These are phyloP conservation scores for Phanerochaete carnosa DNA, from an alignment of 768 basidiomycete species.

Conservation along the genomic window DNA sequence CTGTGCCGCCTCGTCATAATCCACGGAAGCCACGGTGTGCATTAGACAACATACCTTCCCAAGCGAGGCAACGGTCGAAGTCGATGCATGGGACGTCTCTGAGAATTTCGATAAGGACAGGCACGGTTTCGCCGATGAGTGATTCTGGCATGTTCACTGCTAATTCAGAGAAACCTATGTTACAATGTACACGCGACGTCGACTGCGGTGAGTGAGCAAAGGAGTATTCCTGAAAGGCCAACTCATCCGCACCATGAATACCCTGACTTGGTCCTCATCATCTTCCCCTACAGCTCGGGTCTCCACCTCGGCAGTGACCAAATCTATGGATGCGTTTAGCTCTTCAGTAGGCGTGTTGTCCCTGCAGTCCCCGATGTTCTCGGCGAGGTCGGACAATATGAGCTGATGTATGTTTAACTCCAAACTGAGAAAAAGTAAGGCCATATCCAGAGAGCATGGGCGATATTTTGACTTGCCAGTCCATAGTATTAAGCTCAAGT, in stretches of 20 bases:
- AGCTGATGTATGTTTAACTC: conserved; percentile 77
- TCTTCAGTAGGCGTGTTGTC: conserved; percentile 29
- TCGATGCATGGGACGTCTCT: conserved; percentile 71
- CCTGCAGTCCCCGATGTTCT: conserved; percentile 45
- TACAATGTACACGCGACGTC: conserved; percentile 70
- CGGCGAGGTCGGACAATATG: conserved; percentile 72
- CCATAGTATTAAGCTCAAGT: neutral
- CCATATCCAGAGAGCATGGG: neutral
- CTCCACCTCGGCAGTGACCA: conserved; percentile 62
- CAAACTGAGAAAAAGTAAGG: conserved; percentile 39
- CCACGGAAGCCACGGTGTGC: neutral
- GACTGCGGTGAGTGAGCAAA: conserved; percentile 40
- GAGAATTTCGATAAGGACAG: conserved; percentile 63
- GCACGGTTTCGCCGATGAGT: conserved; percentile 50
- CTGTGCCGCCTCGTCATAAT: conserved; percentile 34
- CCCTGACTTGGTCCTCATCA: conserved; percentile 29
- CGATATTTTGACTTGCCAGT: neutral
- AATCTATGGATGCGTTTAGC: conserved; percentile 44
- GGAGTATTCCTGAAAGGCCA: neutral
- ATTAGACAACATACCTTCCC: conserved; percentile 56
- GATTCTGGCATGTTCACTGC: conserved; percentile 59
- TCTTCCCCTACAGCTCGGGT: conserved; percentile 30
- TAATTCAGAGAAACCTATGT: conserved; percentile 81
- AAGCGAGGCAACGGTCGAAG: conserved; percentile 75
- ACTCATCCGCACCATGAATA: conserved; percentile 56